phyloP scores from a whole-genome alignment of 2,329 filamentous ascomycete species.

The Hymenoscyphus salicellus region DNA sequence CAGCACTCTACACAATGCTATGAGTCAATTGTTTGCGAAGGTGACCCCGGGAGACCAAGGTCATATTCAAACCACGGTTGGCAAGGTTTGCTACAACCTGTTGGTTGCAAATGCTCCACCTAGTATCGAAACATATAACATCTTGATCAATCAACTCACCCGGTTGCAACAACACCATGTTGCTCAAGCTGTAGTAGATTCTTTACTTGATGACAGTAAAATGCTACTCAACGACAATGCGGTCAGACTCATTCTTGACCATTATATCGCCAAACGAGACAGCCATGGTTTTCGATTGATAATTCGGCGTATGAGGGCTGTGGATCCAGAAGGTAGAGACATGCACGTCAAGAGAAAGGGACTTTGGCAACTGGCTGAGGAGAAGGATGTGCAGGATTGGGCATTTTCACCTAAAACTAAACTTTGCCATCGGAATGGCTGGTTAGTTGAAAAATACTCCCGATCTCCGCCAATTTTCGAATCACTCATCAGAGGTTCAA shows the following conservation, averaged over 20 bases:
- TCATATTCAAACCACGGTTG: conserved; percentile 29
- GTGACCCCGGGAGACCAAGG: conserved; percentile 14
- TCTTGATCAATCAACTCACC: conserved; percentile 64
- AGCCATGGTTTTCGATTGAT: conserved; percentile 26
- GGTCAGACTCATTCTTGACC: conserved; percentile 31
- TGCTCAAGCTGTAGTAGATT: conserved; percentile 52
- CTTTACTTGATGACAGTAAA: conserved; percentile 44
- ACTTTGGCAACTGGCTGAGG: conserved; percentile 11
- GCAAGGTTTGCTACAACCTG: conserved; percentile 60
- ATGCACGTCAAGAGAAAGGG: conserved; percentile 22
- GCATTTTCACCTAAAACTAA: conserved; percentile 10
- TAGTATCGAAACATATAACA: conserved; percentile 67
- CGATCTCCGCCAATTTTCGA: conserved; percentile 31
- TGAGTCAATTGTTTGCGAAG: conserved; percentile 23
- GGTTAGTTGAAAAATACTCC: conserved; percentile 26
- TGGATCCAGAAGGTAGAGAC: conserved; percentile 10
- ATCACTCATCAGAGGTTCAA: conserved; percentile 29
- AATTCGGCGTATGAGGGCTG: conserved; percentile 30
- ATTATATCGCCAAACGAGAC: conserved; percentile 30
- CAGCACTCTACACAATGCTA: conserved; percentile 24
- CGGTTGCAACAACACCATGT: conserved; percentile 48
- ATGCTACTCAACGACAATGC: conserved; percentile 29
- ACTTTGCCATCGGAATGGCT: conserved; percentile 16
- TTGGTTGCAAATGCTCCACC: conserved; percentile 60
- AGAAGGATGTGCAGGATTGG: conserved; percentile 24